These are phyloP conservation scores for Seiridium cupressi DNA, from an alignment of 2,329 filamentous ascomycete genomes.

Conservation along the genomic window DNA sequence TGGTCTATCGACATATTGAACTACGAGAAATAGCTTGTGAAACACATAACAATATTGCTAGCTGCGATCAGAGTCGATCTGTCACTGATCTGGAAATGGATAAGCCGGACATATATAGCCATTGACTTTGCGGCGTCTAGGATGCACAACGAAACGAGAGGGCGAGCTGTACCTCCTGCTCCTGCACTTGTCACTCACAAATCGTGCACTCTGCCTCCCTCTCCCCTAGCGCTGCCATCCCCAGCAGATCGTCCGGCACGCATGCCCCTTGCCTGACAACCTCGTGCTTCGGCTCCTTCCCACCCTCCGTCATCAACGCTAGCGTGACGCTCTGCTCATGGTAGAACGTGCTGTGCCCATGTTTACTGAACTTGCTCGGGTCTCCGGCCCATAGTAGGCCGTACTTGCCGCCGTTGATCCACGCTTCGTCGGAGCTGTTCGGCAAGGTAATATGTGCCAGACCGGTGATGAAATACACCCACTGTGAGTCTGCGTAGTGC, in stretches of 20 bases:
- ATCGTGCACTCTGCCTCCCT: background rate
- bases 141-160: too few species aligned
- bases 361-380: background rate
- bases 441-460: slow-evolving; percentile 3
- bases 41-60: too few species aligned
- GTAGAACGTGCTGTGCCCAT: slow-evolving; percentile 1
- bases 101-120: too few species aligned
- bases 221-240: background rate
- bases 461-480: background rate
- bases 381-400: slow-evolving; percentile 2
- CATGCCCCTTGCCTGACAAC: slow-evolving; percentile 2
- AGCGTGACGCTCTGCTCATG: slow-evolving; percentile 1
- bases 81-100: too few species aligned
- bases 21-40: too few species aligned
- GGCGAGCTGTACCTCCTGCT: too few species aligned
- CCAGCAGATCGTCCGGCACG: background rate
- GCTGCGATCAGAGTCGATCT: too few species aligned
- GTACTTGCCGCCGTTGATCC: slow-evolving; percentile 8
- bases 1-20: too few species aligned
- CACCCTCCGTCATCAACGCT: background rate
- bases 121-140: too few species aligned
- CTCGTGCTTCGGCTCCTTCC: background rate
- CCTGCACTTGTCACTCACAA: background rate
- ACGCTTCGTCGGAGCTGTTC: background rate
- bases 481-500: slow-evolving; percentile 4